Percentiles rank a stretch among this genome's conserved stretches.
Evolutionary conservation across 805 yeast genomes (phyloP).

Genomic region (Barnettozyma vustinii): DNA sequence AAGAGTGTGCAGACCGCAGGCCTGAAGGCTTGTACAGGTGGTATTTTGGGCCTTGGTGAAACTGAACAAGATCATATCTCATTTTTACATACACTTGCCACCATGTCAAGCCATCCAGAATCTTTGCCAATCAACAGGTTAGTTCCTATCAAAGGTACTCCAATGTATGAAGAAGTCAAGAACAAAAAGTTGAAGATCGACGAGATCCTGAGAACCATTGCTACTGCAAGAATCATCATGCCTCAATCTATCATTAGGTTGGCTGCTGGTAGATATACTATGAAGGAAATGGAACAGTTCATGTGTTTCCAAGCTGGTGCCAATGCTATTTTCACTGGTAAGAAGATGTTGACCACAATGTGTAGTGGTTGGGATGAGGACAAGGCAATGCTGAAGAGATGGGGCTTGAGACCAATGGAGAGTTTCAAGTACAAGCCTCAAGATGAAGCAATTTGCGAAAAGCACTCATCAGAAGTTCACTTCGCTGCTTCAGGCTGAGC

Average conservation of each 20-base stretch:
- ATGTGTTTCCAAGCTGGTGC: constrained; percentile 74
- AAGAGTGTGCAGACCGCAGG: constrained; percentile 59
- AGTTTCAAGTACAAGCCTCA: constrained; percentile 29
- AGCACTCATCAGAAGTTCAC: background rate
- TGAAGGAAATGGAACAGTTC: constrained; percentile 73
- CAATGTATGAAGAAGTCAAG: constrained; percentile 52
- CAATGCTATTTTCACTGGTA: constrained; percentile 78
- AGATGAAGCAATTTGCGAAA: constrained; percentile 5
- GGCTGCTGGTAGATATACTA: constrained; percentile 78
- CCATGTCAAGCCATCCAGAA: constrained; percentile 71
- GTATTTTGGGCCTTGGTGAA: constrained; percentile 76
- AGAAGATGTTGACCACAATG: constrained; percentile 75
- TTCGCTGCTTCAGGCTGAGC: background rate
- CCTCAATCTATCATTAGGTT: constrained; percentile 65
- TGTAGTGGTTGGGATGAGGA: constrained; percentile 86
- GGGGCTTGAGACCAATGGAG: constrained; percentile 64
- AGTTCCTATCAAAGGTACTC: constrained; percentile 78
- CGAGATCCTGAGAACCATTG: constrained; percentile 59
- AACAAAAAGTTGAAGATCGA: constrained; percentile 50
- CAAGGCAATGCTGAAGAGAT: constrained; percentile 54
- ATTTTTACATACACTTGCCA: constrained; percentile 60
- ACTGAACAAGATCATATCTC: constrained; percentile 65
- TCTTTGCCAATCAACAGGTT: constrained; percentile 75
- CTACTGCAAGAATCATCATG: constrained; percentile 73
- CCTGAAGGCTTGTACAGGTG: constrained; percentile 70